These are phyloP conservation scores for Pythium sukuiense DNA, from an alignment of 352 stramenopile species.

Conservation along the genomic window DNA sequence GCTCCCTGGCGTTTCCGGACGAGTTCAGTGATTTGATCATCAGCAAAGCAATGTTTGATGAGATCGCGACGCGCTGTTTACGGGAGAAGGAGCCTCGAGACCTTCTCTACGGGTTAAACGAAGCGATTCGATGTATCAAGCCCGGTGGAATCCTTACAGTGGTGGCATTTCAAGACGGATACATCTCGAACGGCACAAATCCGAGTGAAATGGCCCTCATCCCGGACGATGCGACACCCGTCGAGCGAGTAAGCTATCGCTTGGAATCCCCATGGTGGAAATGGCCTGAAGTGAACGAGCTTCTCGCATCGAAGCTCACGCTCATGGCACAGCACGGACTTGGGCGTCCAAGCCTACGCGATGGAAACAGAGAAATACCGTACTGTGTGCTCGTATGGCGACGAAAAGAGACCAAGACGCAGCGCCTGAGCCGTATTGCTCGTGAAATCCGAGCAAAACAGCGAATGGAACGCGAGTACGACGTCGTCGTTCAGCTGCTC, in stretches of 20 bases:
- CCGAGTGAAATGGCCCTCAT: background rate
- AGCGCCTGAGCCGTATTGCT: slow-evolving; percentile 19
- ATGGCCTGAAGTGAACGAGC: background rate
- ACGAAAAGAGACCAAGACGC: slow-evolving; percentile 15
- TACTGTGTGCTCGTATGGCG: slow-evolving; percentile 29
- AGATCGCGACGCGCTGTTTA: slow-evolving; percentile 17
- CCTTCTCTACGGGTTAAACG: slow-evolving; percentile 22
- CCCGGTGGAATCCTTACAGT: slow-evolving; percentile 30
- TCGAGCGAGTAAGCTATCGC: background rate
- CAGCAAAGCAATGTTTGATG: slow-evolving; percentile 34
- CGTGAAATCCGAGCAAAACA: background rate
- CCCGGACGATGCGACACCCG: background rate
- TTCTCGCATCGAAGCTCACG: background rate
- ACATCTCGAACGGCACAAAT: background rate
- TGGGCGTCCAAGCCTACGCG: background rate
- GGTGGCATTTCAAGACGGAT: slow-evolving; percentile 22
- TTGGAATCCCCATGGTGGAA: background rate
- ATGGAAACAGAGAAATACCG: background rate
- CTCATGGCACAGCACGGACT: background rate
- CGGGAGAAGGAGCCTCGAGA: slow-evolving; percentile 2
- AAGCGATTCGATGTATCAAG: slow-evolving; percentile 32
- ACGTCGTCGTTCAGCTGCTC: background rate
- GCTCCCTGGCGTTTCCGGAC: slow-evolving; percentile 26
- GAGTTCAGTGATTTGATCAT: slow-evolving; percentile 31
- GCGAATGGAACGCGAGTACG: slow-evolving; percentile 10